A percentile compares a stretch with the other conserved stretches of the same genome.
These are phyloP conservation scores for Rhipidocladum racemiflorum DNA, from an alignment of 176 grass and related monocot genomes.

Conservation along the genomic window DNA sequence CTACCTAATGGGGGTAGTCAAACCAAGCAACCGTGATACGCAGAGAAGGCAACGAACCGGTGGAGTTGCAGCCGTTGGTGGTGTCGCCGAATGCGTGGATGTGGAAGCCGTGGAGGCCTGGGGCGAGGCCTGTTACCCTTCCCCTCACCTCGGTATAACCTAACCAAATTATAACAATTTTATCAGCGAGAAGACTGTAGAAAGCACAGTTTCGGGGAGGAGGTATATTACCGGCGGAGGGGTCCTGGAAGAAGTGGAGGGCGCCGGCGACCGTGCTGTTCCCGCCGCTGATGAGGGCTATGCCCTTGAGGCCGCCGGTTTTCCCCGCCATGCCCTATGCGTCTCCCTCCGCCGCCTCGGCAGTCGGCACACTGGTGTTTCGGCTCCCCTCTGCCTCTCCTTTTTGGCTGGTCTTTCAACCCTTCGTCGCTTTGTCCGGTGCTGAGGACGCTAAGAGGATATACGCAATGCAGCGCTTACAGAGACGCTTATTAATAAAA, in stretches of 20 bases:
- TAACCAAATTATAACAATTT: slow-evolving; percentile 2
- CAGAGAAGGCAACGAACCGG: slow-evolving; percentile 22
- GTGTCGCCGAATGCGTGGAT: slow-evolving; percentile 71
- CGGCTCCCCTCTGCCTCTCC: background rate
- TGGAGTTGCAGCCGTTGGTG: slow-evolving; percentile 76
- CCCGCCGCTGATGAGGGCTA: slow-evolving; percentile 51
- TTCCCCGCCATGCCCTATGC: background rate
- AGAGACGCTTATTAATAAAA: too few species aligned
- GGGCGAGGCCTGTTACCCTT: slow-evolving; percentile 45
- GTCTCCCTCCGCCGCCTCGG: too few species aligned
- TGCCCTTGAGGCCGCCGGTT: slow-evolving; percentile 48
- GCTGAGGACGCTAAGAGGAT: too few species aligned
- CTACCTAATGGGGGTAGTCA: background rate
- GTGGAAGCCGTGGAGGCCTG: slow-evolving; percentile 60
- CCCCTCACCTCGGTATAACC: slow-evolving; percentile 63
- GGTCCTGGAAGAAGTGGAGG: slow-evolving; percentile 50
- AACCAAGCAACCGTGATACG: background rate
- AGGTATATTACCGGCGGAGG: slow-evolving; percentile 22
- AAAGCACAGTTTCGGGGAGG: background rate
- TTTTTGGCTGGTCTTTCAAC: too few species aligned
- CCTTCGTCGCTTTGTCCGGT: background rate
- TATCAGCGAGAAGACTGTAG: background rate
- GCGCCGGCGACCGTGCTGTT: slow-evolving; percentile 34
- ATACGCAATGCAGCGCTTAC: too few species aligned
- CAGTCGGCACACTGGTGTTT: too few species aligned